Evolutionary conservation across 495 filamentous ascomycete genomes (phyloP).

Genomic region (Lasiosphaeria hispida): DNA sequence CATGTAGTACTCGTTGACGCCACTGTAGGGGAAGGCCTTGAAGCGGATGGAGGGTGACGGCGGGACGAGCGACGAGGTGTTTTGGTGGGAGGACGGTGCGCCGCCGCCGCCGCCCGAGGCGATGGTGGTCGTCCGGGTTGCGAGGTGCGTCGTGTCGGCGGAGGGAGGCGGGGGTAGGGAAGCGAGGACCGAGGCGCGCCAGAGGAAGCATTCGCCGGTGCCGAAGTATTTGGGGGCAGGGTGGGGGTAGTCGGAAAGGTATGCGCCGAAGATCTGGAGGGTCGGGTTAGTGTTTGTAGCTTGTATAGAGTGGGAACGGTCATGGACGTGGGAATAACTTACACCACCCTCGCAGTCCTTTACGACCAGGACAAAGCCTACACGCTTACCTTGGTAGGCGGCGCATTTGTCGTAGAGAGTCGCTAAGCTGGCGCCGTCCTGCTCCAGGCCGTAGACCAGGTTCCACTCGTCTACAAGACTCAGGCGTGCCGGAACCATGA

Average conservation of each 20-base stretch:
- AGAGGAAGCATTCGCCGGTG: constrained; percentile 97
- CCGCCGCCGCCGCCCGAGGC: constrained; percentile 8
- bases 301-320: not conserved
- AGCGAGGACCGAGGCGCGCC: constrained; percentile 69
- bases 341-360: constrained; percentile 71
- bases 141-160: constrained; percentile 66
- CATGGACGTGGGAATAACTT: constrained; percentile 25
- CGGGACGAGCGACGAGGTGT: constrained; percentile 12
- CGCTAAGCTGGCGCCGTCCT: constrained; percentile 80
- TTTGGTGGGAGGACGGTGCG: not conserved
- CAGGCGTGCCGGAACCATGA: constrained; percentile 79
- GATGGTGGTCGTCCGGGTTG: constrained; percentile 67
- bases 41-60: constrained; percentile 67
- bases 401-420: constrained; percentile 81
- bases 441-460: constrained; percentile 85
- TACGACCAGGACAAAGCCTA: constrained; percentile 84
- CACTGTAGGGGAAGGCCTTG: constrained; percentile 95
- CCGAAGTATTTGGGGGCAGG: constrained; percentile 85
- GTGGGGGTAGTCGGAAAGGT: constrained; percentile 83
- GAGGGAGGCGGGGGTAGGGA: constrained; percentile 71
- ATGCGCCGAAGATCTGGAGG: constrained; percentile 81
- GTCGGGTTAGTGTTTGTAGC: not conserved
- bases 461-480: constrained; percentile 86
- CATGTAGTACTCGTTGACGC: constrained; percentile 94
- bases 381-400: constrained; percentile 60